A percentile compares a stretch with the other conserved stretches of the same genome.
phyloP scores from a whole-genome alignment of 2,329 filamentous ascomycete species.

The Aspergillus pseudoglaucus region DNA sequence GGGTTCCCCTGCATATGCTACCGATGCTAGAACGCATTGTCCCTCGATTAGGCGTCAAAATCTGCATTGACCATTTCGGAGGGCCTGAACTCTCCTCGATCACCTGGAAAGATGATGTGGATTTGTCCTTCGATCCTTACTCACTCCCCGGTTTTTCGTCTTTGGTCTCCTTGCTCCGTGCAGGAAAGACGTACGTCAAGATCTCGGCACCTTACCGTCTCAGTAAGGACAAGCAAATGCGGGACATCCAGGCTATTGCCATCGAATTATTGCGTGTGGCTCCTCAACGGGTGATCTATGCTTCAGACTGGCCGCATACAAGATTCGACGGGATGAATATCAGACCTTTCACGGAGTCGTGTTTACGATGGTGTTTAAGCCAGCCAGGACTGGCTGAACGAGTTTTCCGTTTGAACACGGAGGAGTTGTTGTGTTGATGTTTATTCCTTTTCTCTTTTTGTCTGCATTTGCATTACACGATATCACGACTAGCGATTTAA shows the following conservation, averaged over 20 bases:
- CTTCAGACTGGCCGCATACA: constrained; percentile 61
- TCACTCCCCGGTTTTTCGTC: constrained; percentile 45
- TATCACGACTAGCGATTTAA: no score
- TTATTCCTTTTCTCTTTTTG: no score
- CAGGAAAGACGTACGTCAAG: constrained; percentile 51
- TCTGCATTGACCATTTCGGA: constrained; percentile 58
- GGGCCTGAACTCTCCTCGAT: constrained; percentile 35
- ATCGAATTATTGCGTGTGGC: constrained; percentile 44
- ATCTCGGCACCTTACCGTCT: constrained; percentile 55
- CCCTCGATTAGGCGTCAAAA: constrained; percentile 43
- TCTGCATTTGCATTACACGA: no score
- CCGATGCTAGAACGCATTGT: constrained; percentile 45
- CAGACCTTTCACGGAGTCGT: constrained; percentile 47
- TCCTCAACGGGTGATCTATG: constrained; percentile 48
- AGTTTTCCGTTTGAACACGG: constrained; percentile 52
- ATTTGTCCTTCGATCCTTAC: constrained; percentile 34
- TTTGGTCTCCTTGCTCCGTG: constrained; percentile 42
- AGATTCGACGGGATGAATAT: constrained; percentile 54
- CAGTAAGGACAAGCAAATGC: constrained; percentile 38
- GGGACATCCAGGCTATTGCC: constrained; percentile 44
- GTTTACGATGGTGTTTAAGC: constrained; percentile 48
- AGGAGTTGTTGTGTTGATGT: constrained; percentile 42
- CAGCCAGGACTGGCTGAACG: constrained; percentile 41
- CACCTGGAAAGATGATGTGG: constrained; percentile 4
- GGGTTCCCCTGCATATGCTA: constrained; percentile 48